Conservation (phyloP, 768 basidiomycete genomes). For the Mycena capillaripes region DNA sequence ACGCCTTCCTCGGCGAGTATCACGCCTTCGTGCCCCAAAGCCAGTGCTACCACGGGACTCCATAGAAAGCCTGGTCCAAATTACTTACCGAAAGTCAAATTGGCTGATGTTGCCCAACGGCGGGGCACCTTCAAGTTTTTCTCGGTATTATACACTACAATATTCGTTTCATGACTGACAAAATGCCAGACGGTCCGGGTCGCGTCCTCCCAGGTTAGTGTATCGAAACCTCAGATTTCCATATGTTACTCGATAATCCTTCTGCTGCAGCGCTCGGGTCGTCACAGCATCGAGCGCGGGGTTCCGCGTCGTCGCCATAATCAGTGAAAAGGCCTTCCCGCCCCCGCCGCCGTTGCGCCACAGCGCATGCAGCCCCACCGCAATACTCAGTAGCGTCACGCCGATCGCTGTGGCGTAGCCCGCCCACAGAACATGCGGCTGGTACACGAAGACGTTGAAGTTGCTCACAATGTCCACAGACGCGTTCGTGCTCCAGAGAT, state of each 20-base stretch:
- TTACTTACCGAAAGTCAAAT: no score
- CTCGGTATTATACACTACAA: no score
- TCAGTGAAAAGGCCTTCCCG: conserved; percentile 22
- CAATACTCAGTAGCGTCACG: background rate
- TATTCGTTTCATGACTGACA: no score
- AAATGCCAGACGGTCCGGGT: conserved; percentile 5
- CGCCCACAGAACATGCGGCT: conserved; percentile 8
- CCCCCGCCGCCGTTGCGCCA: conserved; percentile 22
- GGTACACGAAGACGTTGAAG: conserved; percentile 9
- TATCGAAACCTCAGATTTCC: conserved; percentile 12
- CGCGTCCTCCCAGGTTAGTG: background rate
- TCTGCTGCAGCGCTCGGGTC: conserved; percentile 13
- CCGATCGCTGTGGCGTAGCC: conserved; percentile 6
- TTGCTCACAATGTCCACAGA: background rate
- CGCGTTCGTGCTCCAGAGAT: conserved; percentile 1
- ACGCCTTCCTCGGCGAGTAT: conserved; percentile 26
- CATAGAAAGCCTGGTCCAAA: no score
- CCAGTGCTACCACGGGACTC: no score
- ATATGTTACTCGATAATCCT: conserved; percentile 21
- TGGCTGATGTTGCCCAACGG: no score
- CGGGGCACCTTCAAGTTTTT: no score
- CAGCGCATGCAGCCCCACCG: conserved; percentile 12
- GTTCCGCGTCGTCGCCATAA: conserved; percentile 23
- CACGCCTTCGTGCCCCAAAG: conserved; percentile 31
- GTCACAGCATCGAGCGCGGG: conserved; percentile 16